Base-by-base conservation (phyloP, 1,284 basidiomycete genomes). In the Ganoderma sinense region DNA sequence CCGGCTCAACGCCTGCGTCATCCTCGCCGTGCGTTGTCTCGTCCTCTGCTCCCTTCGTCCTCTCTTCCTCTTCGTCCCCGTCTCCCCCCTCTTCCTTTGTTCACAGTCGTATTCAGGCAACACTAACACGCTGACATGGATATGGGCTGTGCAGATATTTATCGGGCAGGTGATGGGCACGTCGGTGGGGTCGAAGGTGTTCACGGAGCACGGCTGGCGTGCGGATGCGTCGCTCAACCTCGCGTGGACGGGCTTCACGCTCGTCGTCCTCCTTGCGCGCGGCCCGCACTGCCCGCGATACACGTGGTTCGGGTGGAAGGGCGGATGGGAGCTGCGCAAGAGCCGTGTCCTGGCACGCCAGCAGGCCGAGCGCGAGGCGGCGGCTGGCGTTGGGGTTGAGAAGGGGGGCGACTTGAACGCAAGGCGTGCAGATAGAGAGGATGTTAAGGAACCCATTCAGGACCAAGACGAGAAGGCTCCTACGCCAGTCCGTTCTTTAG, bases 121-220 rank as follows among this genome's bases (percentile, higher is more conserved):
- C 2, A 11, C 26, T 23, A 13, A 29, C 7, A 60, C 41, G 41
- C 23, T 39, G 60, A 62, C 33, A 4, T 40, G 18, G 7, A 7
- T 10, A 11, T 26, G 58, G 8, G n/a, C 20, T 55, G 13, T 62
- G 29, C 65, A 79, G 78, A 66, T 78, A 6, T 87, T 86, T 69
- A 76, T 83, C 20, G 86, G 53, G 16, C 85, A 87, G 71, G 83
- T 86, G 10, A 84, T 86, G 71, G 89, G 89, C 16, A 88, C 88
- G 5, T 82, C 87, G 0, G 84, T 82, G 4, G 84, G 88, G 48
- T 85, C 86, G 2, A 82, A 84, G 66, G 79, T 89, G 4, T 89
- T 88, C 76, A 80, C 86, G 8, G 68, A 77, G 39, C 78, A 86
- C 66, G 88, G 88, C 14, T 89, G 88, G 89, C 81, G 83, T 26